Percentiles rank a stretch among this genome's conserved stretches.
Conservation (phyloP, 225 moss, liverwort and hornwort genomes). For the Rhytidiadelphus loreus region DNA sequence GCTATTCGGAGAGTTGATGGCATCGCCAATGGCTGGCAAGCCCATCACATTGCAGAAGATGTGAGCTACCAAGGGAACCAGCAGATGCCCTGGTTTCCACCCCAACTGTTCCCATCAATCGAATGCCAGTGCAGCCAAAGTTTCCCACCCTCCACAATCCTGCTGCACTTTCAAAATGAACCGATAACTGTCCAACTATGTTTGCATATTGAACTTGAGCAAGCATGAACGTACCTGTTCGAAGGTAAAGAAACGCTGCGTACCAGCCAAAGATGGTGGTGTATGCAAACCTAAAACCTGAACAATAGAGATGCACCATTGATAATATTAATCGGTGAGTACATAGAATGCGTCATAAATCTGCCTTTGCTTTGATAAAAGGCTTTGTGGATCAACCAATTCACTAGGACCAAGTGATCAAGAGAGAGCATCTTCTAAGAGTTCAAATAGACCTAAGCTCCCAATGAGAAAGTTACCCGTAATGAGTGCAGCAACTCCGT, state of each 20-base stretch:
- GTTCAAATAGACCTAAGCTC: background rate
- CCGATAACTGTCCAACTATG: background rate
- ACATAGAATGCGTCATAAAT: background rate
- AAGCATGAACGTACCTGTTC: slow-evolving; percentile 56
- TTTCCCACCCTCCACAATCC: background rate
- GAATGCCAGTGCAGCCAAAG: background rate
- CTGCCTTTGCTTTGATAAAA: background rate
- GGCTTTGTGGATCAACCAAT: background rate
- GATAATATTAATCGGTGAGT: background rate
- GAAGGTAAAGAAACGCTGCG: slow-evolving; percentile 85
- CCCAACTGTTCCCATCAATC: background rate
- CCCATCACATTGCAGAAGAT: slow-evolving; percentile 96
- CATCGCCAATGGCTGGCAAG: slow-evolving; percentile 52
- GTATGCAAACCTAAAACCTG: slow-evolving; percentile 82
- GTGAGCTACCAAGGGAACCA: slow-evolving; percentile 86
- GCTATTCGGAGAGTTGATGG: slow-evolving; percentile 33
- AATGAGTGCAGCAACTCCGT: slow-evolving; percentile 51
- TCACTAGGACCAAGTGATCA: background rate
- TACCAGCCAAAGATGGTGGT: slow-evolving; percentile 98
- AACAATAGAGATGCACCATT: background rate
- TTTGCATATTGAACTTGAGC: background rate
- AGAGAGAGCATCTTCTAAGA: background rate
- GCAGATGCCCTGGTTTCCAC: slow-evolving; percentile 53
- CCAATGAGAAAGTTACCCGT: slow-evolving; percentile 33
- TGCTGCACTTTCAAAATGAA: background rate